Evolutionary conservation across 306 rosid genomes (phyloP).

Genomic region (Datisca glomerata): DNA sequence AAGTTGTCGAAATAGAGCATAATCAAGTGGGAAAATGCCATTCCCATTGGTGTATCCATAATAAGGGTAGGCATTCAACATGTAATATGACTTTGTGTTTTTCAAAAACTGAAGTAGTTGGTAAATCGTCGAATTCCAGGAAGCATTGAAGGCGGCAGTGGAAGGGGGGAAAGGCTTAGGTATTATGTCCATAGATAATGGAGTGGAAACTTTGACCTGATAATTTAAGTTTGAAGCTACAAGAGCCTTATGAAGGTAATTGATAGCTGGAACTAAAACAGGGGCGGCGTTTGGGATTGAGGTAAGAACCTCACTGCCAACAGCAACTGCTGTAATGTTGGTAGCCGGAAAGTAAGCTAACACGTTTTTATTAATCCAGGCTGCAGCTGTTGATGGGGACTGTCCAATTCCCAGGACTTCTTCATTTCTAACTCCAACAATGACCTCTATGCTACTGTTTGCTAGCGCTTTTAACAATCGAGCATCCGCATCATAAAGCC

Average conservation of each 20-base stretch:
- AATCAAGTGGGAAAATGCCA: constrained; percentile 78
- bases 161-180: constrained; percentile 85
- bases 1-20: constrained; percentile 71
- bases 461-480: constrained; percentile 72
- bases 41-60: constrained; percentile 50
- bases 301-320: constrained; percentile 85
- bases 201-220: constrained; percentile 69
- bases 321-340: constrained; percentile 76
- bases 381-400: constrained; percentile 62
- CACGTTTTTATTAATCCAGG: constrained; percentile 76
- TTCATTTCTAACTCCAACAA: constrained; percentile 63
- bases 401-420: constrained; percentile 68
- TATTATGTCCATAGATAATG: constrained; percentile 68
- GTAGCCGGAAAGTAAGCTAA: constrained; percentile 71
- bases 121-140: constrained; percentile 53
- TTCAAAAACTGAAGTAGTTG: constrained; percentile 60
- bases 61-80: constrained; percentile 58
- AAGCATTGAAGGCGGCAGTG: constrained; percentile 56
- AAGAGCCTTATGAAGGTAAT: constrained; percentile 51
- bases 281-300: constrained; percentile 60
- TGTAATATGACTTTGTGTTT: constrained; percentile 54
- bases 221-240: constrained; percentile 72
- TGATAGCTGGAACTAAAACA: constrained; percentile 74
- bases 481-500: constrained; percentile 60
- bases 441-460: constrained; percentile 57